phyloP scores from a whole-genome alignment of 192 early-diverging fungal genomes.

The Backusella liffmaniae region DNA sequence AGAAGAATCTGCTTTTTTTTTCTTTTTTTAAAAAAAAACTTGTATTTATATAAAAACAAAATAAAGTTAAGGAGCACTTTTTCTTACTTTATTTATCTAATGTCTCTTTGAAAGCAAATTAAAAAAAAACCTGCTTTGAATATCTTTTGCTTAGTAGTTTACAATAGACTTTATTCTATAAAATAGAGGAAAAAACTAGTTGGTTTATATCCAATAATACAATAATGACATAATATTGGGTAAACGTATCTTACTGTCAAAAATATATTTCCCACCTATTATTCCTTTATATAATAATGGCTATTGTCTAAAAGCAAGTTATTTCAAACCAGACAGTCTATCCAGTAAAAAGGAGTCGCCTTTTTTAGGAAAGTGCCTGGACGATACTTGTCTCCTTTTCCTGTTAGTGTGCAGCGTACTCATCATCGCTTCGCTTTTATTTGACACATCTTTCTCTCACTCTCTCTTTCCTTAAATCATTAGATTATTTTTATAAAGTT shows the following conservation, averaged over 20 bases:
- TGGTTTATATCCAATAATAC: background rate
- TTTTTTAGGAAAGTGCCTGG: background rate
- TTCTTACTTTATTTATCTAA: background rate
- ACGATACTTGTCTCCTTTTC: background rate
- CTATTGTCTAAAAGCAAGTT: background rate
- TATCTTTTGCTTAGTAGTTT: background rate
- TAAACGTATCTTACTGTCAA: background rate
- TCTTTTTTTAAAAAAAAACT: background rate
- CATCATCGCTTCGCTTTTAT: background rate
- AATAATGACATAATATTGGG: background rate
- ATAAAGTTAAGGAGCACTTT: background rate
- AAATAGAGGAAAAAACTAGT: background rate
- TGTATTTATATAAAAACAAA: background rate
- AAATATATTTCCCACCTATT: background rate
- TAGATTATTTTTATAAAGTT: background rate
- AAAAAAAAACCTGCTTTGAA: slow-evolving; percentile 8
- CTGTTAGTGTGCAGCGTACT: background rate
- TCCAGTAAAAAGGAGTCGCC: background rate
- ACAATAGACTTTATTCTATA: background rate
- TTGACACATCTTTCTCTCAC: background rate
- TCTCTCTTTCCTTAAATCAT: no score
- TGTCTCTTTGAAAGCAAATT: background rate
- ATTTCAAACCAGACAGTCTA: background rate
- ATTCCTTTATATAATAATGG: background rate
- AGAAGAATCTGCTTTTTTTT: background rate